Evolutionary conservation across 2,329 filamentous ascomycete genomes (phyloP).

Genomic region (Pseudocercospora vitis): DNA sequence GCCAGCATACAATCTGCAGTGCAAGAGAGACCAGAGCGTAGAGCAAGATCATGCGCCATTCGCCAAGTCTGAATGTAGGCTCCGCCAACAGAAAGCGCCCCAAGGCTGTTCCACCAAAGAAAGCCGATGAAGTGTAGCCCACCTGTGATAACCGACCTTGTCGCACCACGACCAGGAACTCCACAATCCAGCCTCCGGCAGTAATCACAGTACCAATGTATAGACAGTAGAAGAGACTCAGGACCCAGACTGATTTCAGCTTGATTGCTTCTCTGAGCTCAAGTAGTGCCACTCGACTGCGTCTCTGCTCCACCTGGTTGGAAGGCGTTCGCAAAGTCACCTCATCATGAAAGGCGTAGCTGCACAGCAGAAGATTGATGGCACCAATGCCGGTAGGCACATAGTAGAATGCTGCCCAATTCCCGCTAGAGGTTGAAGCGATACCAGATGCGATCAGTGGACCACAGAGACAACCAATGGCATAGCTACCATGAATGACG

Average conservation of each 20-base stretch:
- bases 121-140: slow-evolving; percentile 63
- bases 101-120: slow-evolving; percentile 58
- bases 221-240: slow-evolving; percentile 66
- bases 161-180: slow-evolving; percentile 62
- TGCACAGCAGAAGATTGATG: slow-evolving; percentile 20
- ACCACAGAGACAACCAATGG: slow-evolving; percentile 18
- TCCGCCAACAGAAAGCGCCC: slow-evolving; percentile 41
- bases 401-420: slow-evolving; percentile 26
- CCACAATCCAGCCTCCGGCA: slow-evolving; percentile 60
- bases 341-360: slow-evolving; percentile 22
- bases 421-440: slow-evolving; percentile 9
- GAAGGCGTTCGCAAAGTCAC: background rate
- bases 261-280: slow-evolving; percentile 51
- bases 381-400: slow-evolving; percentile 21
- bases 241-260: slow-evolving; percentile 55
- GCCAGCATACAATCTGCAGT: slow-evolving; percentile 61
- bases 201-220: slow-evolving; percentile 52
- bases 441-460: slow-evolving; percentile 25
- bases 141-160: slow-evolving; percentile 57
- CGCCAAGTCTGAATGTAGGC: slow-evolving; percentile 48
- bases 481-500: slow-evolving; percentile 24
- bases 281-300: slow-evolving; percentile 35
- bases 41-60: slow-evolving; percentile 57
- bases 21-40: slow-evolving; percentile 56
- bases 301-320: slow-evolving; percentile 10